Conservation (phyloP, 1,284 basidiomycete species). For the Leccinum subrobustum region DNA sequence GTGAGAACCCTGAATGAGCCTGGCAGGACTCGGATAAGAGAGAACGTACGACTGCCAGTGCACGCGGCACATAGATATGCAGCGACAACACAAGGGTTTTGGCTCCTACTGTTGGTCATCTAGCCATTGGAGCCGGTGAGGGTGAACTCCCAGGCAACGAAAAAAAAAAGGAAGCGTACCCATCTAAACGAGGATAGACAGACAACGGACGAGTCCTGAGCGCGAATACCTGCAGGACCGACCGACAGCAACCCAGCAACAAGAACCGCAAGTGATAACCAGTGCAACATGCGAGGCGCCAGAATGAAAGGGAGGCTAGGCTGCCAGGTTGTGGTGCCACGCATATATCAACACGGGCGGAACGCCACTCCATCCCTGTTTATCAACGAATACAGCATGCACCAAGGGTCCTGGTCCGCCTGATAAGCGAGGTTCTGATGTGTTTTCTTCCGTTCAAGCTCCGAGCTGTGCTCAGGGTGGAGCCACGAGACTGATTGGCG, state of each 20-base stretch:
- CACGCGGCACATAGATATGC: slow-evolving; percentile 36
- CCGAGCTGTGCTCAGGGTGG: too few species aligned
- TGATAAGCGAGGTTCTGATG: neutral
- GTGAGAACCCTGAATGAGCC: slow-evolving; percentile 2
- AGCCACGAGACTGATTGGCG: too few species aligned
- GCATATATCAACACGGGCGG: neutral
- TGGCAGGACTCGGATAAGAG: neutral
- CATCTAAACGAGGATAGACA: slow-evolving; percentile 26
- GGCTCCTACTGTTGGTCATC: slow-evolving; percentile 34
- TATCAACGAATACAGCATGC: slow-evolving; percentile 10
- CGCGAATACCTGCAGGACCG: slow-evolving; percentile 14
- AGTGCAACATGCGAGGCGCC: slow-evolving; percentile 4
- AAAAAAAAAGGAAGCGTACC: slow-evolving; percentile 18
- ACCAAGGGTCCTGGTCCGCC: slow-evolving; percentile 1
- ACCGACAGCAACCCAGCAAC: slow-evolving; percentile 14
- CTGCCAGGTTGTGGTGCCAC: too few species aligned
- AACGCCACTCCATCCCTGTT: slow-evolving; percentile 8
- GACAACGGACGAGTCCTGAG: slow-evolving; percentile 20
- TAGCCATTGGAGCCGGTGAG: slow-evolving; percentile 10
- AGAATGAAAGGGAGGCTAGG: slow-evolving; percentile 6
- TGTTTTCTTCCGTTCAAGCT: too few species aligned
- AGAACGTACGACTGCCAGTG: slow-evolving; percentile 27
- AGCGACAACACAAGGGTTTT: slow-evolving; percentile 35
- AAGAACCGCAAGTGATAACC: slow-evolving; percentile 21
- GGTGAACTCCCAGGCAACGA: neutral